A percentile compares a stretch with the other conserved stretches of the same genome.
phyloP scores from a whole-genome alignment of 2,329 filamentous ascomycete genomes.

The Didymella arachidicola region DNA sequence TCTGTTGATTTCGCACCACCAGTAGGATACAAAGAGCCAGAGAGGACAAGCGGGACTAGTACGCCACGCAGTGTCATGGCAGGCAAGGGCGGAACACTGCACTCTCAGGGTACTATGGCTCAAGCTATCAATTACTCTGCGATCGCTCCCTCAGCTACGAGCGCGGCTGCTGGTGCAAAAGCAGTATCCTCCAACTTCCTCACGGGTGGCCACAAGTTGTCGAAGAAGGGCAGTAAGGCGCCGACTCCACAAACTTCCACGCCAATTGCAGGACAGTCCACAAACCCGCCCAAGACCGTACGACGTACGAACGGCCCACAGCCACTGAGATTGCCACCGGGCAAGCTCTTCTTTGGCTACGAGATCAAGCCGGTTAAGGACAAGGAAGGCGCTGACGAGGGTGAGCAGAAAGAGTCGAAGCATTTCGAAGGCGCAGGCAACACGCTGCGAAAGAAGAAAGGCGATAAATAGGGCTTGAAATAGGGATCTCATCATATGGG shows the following conservation, averaged over 20 bases:
- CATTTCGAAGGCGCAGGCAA: constrained; percentile 83
- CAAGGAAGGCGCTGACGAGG: constrained; percentile 65
- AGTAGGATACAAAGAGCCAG: constrained; percentile 91
- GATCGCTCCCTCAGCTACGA: constrained; percentile 79
- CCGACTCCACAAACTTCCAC: constrained; percentile 67
- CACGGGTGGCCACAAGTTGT: constrained; percentile 80
- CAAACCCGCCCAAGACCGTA: constrained; percentile 52
- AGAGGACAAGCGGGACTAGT: constrained; percentile 79
- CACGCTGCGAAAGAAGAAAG: constrained; percentile 80
- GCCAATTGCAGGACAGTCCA: constrained; percentile 67
- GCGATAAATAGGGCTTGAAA: constrained; percentile 48
- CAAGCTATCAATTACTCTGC: constrained; percentile 96
- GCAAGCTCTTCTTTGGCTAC: constrained; percentile 97
- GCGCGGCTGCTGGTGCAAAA: constrained; percentile 68
- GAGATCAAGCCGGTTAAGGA: constrained; percentile 88
- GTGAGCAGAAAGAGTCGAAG: constrained; percentile 70
- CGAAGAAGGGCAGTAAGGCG: constrained; percentile 81
- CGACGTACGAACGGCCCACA: constrained; percentile 78
- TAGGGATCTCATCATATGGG: constrained; percentile 17
- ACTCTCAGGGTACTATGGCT: constrained; percentile 91
- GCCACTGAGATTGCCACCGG: constrained; percentile 81
- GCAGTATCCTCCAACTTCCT: constrained; percentile 79
- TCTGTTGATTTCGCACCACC: constrained; percentile 95
- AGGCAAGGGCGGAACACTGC: constrained; percentile 73
- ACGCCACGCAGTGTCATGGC: constrained; percentile 78